Conservation (phyloP, 1,284 basidiomycete species). For the Meira miltonrushii region DNA sequence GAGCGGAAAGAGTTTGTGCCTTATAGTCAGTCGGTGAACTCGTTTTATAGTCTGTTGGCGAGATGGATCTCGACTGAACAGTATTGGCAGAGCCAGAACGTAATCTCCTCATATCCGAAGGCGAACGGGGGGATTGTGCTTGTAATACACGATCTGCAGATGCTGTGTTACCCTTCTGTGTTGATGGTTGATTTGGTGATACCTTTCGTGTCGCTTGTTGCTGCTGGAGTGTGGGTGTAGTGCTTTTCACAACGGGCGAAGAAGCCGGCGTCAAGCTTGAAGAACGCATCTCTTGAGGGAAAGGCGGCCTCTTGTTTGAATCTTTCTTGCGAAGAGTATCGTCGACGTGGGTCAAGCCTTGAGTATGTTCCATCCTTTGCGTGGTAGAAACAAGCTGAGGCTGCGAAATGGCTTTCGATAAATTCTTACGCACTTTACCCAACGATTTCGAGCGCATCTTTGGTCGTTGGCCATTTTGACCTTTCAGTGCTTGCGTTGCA, state of each 20-base stretch:
- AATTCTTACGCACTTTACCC: constrained; percentile 30
- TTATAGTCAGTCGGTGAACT: constrained; percentile 1
- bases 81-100: no score
- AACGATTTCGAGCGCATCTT: constrained; percentile 28
- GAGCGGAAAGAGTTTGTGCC: background rate
- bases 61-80: background rate
- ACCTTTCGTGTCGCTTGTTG: no score
- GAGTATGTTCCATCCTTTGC: constrained; percentile 33
- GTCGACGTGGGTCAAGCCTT: constrained; percentile 16
- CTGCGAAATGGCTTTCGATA: constrained; percentile 35
- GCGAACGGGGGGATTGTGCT: background rate
- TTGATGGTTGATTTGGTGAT: no score
- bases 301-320: background rate
- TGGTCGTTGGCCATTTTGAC: constrained; percentile 20
- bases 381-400: constrained; percentile 42
- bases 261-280: no score
- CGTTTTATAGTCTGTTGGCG: background rate
- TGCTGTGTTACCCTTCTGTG: background rate
- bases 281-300: background rate
- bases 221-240: no score
- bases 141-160: background rate
- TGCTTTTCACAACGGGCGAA: no score
- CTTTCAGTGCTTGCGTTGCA: constrained; percentile 42
- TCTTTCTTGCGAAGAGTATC: constrained; percentile 2
- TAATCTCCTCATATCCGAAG: no score